These are phyloP conservation scores for Syncephalastrum sp. DNA, from an alignment of 371 early-diverging fungal genomes.

Conservation along the genomic window DNA sequence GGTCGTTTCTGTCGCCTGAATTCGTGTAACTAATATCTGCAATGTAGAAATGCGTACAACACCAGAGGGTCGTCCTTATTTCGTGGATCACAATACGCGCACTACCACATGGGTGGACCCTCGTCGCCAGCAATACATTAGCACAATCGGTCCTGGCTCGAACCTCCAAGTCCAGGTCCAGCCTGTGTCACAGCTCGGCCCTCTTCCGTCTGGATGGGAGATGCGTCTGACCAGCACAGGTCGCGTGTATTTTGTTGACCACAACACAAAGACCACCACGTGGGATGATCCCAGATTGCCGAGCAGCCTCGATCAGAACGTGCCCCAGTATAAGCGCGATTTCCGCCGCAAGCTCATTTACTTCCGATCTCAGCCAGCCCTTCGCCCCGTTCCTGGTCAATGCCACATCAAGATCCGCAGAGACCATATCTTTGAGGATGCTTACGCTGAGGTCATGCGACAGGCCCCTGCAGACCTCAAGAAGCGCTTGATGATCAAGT, in stretches of 20 bases:
- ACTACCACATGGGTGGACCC: constrained; percentile 97
- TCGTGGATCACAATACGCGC: constrained; percentile 96
- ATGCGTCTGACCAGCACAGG: constrained; percentile 95
- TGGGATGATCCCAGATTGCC: constrained; percentile 97
- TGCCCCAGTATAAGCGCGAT: constrained; percentile 97
- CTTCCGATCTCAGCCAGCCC: constrained; percentile 90
- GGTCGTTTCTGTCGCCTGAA: too few species aligned
- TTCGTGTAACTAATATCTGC: too few species aligned
- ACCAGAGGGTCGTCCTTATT: constrained; percentile 91
- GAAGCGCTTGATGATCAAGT: constrained; percentile 96
- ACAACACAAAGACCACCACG: constrained; percentile 89
- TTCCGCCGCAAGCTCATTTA: constrained; percentile 95
- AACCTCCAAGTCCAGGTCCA: constrained; percentile 66
- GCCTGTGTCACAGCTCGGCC: constrained; percentile 77
- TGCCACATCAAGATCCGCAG: constrained; percentile 90
- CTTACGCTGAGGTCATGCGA: constrained; percentile 91
- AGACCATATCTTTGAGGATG: constrained; percentile 89
- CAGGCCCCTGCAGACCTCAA: constrained; percentile 84
- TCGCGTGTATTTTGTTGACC: constrained; percentile 92
- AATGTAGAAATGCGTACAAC: constrained; percentile 69
- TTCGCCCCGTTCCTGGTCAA: constrained; percentile 88
- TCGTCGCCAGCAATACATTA: constrained; percentile 65
- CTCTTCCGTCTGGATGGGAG: constrained; percentile 95
- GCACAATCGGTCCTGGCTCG: constrained; percentile 54
- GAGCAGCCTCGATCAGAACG: constrained; percentile 88